Evolutionary conservation across 345 rosid species (phyloP).

Genomic region (Psidium friedrichsthalianum): DNA sequence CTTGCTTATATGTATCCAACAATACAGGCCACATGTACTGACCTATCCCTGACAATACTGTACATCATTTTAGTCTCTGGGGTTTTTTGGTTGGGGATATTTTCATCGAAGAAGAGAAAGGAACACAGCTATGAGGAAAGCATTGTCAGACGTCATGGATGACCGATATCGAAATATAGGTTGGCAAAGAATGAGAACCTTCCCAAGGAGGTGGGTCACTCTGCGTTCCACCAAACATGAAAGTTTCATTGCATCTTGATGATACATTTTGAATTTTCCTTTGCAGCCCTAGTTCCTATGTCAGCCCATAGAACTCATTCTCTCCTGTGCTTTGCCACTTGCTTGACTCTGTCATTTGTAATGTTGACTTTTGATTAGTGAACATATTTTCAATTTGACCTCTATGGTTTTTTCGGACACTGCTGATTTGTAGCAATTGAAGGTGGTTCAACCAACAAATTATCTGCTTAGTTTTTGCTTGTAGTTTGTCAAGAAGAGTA

Average conservation of each 20-base stretch:
- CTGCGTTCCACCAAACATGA: neutral
- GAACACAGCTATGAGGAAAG: constrained; percentile 41
- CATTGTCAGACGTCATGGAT: constrained; percentile 19
- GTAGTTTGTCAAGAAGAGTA: too few relatives aligned
- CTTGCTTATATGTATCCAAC: constrained; percentile 10
- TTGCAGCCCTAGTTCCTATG: neutral
- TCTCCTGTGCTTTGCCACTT: neutral
- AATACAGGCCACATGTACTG: constrained; percentile 77
- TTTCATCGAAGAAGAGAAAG: constrained; percentile 45
- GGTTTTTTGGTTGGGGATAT: constrained; percentile 74
- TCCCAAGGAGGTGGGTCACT: constrained; percentile 42
- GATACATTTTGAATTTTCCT: neutral
- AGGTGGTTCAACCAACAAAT: neutral
- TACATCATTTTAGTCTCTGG: constrained; percentile 61
- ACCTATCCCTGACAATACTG: constrained; percentile 54
- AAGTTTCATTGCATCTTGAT: neutral
- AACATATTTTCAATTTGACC: neutral
- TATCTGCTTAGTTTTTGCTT: neutral
- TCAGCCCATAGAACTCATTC: neutral
- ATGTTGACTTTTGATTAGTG: neutral
- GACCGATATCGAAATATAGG: constrained; percentile 25
- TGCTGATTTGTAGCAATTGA: neutral
- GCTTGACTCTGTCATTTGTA: neutral
- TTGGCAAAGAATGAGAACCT: constrained; percentile 48
- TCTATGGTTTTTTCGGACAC: neutral